Evolutionary conservation across 441 rosid species (phyloP).

Genomic region (Mallotus repandus): DNA sequence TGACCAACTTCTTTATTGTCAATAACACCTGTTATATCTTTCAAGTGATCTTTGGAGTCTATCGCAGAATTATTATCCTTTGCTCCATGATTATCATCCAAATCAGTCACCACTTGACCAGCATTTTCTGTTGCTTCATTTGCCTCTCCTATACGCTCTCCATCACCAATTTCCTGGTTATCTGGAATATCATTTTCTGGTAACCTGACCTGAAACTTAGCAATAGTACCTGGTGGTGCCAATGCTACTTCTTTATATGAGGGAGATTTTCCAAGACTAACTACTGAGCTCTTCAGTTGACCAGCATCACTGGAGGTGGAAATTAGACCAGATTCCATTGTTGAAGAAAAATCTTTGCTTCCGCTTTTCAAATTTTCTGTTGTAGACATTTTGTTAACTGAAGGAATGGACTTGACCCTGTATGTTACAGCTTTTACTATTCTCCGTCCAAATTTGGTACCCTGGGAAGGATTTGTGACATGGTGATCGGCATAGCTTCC

Average conservation of each 20-base stretch:
- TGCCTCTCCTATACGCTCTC: conserved; percentile 39
- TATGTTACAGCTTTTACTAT: conserved; percentile 76
- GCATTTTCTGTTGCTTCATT: conserved; percentile 40
- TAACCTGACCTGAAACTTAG: conserved; percentile 61
- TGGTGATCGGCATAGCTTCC: conserved; percentile 67
- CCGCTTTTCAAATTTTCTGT: conserved; percentile 43
- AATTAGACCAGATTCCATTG: conserved; percentile 42
- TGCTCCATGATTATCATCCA: conserved; percentile 33
- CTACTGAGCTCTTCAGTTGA: conserved; percentile 45
- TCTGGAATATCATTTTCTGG: conserved; percentile 48
- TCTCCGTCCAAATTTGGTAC: conserved; percentile 80
- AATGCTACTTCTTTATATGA: conserved; percentile 98
- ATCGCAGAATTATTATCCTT: conserved; percentile 35
- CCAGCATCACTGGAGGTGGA: conserved; percentile 41
- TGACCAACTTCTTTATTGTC: conserved; percentile 42
- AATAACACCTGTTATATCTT: conserved; percentile 34
- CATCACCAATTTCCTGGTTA: conserved; percentile 38
- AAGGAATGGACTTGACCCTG: conserved; percentile 71
- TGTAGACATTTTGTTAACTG: conserved; percentile 43
- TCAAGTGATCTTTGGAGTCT: conserved; percentile 24
- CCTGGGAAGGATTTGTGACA: conserved; percentile 48
- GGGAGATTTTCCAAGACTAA: conserved; percentile 84
- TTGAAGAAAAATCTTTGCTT: conserved; percentile 40
- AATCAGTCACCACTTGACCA: conserved; percentile 26
- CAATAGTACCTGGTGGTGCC: conserved; percentile 91